Evolutionary conservation across 2,329 filamentous ascomycete genomes (phyloP).

Genomic region (Ophiostoma australiae): DNA sequence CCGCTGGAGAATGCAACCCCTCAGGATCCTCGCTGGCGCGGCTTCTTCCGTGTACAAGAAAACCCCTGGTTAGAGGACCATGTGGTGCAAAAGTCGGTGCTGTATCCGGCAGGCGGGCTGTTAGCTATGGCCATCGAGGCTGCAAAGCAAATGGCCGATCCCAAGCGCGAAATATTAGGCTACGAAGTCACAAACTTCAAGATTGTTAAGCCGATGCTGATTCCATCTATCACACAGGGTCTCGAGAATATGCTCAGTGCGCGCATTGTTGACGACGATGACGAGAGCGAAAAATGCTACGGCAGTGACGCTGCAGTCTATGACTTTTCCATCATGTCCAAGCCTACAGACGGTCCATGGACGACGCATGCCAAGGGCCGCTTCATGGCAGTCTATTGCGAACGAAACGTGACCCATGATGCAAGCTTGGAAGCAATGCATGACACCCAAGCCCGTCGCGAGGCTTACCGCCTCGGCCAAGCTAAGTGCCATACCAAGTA

Average conservation of each 20-base stretch:
- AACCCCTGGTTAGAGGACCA: conserved; percentile 47
- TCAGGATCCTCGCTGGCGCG: conserved; percentile 40
- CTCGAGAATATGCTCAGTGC: conserved; percentile 49
- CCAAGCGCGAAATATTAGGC: conserved; percentile 10
- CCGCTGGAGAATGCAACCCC: conserved; percentile 30
- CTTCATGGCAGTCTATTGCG: conserved; percentile 28
- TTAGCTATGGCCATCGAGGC: conserved; percentile 40
- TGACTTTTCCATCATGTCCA: conserved; percentile 42
- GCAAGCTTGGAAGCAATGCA: background rate
- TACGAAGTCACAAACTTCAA: conserved; percentile 27
- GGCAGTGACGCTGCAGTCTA: conserved; percentile 14
- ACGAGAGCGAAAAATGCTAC: conserved; percentile 14
- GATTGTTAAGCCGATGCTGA: conserved; percentile 29
- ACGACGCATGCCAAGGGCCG: conserved; percentile 37
- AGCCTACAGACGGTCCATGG: conserved; percentile 39
- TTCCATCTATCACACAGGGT: conserved; percentile 32
- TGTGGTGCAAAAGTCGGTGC: conserved; percentile 35
- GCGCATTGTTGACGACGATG: conserved; percentile 30
- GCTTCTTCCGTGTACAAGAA: conserved; percentile 39
- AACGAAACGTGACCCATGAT: background rate
- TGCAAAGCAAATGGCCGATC: conserved; percentile 30
- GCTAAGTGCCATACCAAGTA: conserved; percentile 35
- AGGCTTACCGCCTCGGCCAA: conserved; percentile 30
- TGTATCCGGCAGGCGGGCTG: conserved; percentile 39
- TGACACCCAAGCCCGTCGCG: conserved; percentile 14